Evolutionary conservation across 164 flowering plant genomes (phyloP), one percentile per base, ranked within the genome.

Genomic region (Berberis thunbergii): DNA sequence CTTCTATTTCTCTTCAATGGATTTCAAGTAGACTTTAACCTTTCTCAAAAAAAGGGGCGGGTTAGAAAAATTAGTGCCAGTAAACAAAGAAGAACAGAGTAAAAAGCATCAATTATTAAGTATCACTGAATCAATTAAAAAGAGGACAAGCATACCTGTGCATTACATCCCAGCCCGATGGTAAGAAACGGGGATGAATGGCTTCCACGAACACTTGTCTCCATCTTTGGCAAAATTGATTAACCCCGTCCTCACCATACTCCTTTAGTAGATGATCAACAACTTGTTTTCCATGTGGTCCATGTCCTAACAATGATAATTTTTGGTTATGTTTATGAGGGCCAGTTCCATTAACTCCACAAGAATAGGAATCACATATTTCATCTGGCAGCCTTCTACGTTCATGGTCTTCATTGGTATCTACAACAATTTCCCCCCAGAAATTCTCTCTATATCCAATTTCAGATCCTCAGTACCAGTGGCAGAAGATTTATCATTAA

Each of bases 271-370:
- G 57, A 73, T 80, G 69, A 58, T 84, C 88, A 49, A 94, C 95
- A 55, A 91, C 91, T 79, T 78, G 84, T 68, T 86, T 94, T 61
- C 98, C 99, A 74, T 94, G 99, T 6, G 97, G 99, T 45, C 99
- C 97, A 77, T 94, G 97, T 66, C 97, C 99, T 76, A 94, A 73
- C 43, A 94, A 70, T 40, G 99, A 94, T 52, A 81, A 63, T 63
- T 89, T 94, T 11, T 84, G 79, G 49, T 73, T 77, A 53, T 76
- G 76, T 55, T 74, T 79, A 49, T 76, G 62, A 45, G 71, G 67
- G 5, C 54, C 55, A 60, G 64, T 70, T 57, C 67, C 79, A 63
- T 64, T 61, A 41, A 46, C 7, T 52, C 44, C 57, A 11, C 41
- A 12, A 69, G 59, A 49, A 44, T 49, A 48, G 7, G 73, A 59